Percentiles rank a stretch among this genome's conserved stretches.
These are phyloP conservation scores for Pyrenochaeta sp. DNA, from an alignment of 2,329 filamentous ascomycete genomes.

Conservation along the genomic window DNA sequence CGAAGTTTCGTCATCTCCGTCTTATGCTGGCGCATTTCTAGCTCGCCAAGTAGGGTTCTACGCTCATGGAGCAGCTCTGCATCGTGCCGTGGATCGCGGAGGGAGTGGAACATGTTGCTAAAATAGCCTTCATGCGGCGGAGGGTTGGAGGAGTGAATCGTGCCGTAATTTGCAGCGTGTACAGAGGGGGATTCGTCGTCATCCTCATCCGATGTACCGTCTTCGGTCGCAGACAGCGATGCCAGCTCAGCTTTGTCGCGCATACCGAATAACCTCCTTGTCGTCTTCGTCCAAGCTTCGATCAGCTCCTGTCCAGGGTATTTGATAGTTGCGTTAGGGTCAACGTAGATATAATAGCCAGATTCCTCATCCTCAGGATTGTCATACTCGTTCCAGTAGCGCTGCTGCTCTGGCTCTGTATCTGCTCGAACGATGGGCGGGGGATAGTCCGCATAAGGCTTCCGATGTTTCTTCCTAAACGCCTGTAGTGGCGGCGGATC, in stretches of 20 bases:
- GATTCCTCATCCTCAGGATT: slow-evolving; percentile 72
- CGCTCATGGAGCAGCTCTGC: slow-evolving; percentile 58
- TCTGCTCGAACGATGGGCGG: slow-evolving; percentile 29
- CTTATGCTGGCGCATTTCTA: slow-evolving; percentile 42
- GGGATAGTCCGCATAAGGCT: slow-evolving; percentile 37
- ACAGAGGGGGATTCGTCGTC: slow-evolving; percentile 48
- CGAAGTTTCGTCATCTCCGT: slow-evolving; percentile 47
- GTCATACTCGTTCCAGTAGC: slow-evolving; percentile 90
- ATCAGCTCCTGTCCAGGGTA: slow-evolving; percentile 73
- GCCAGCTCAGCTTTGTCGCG: slow-evolving; percentile 28
- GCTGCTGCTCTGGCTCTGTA: slow-evolving; percentile 24
- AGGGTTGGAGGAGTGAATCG: slow-evolving; percentile 23
- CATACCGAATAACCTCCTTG: slow-evolving; percentile 36
- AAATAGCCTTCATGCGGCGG: slow-evolving; percentile 36
- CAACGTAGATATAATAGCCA: slow-evolving; percentile 76
- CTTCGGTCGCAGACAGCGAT: slow-evolving; percentile 49
- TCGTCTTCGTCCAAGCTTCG: slow-evolving; percentile 48
- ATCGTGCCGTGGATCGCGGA: slow-evolving; percentile 44
- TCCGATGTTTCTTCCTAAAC: slow-evolving; percentile 55
- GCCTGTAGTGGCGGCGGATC: slow-evolving; percentile 52
- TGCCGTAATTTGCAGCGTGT: slow-evolving; percentile 59
- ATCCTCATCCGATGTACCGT: slow-evolving; percentile 60
- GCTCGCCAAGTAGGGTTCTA: slow-evolving; percentile 55
- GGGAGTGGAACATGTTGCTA: slow-evolving; percentile 39
- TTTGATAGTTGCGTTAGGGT: slow-evolving; percentile 68